Base-by-base conservation (phyloP, 306 rosid species). In the Oemleria cerasiformis region DNA sequence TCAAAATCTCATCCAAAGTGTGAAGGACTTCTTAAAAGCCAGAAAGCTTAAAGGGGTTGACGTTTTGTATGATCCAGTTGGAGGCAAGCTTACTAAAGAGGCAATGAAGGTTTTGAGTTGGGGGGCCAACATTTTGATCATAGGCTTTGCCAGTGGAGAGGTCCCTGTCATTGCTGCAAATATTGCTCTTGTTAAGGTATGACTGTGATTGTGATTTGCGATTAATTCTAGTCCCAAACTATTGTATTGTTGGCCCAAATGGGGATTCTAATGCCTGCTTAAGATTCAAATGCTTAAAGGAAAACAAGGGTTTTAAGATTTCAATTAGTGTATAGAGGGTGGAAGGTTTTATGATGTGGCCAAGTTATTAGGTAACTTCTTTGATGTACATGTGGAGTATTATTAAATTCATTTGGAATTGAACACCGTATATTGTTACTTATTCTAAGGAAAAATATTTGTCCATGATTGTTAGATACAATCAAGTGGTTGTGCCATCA, bases 71-170 rank as follows among this genome's bases (percentile, higher is more conserved):
- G 99, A 94, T 67, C 97, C 99, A 0, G 99, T 94, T 17, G 99
- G 97, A 72, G 99, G 99, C 72, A 87, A 91, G 86, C 83, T 87
- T 68, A 76, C 86, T 0, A 89, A 87, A 87, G 98, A 91, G 70
- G 60, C 83, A 9, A 51, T 91, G 89, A 85, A 76, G 82, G 87
- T 89, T 73, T 83, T 94, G 73, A 94, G 83, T 70, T 94, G 99
- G 99, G 94, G 97, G 19, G 96, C 97, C 17, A 55, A 86, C 65
- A 94, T 94, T 79, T 89, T 94, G 70, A 78, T 94, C 66, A 94
- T 94, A 53, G 99, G 99, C 72, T 94, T 94, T 67, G 97, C 99
- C 25, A 89, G 97, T 65, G 97, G 99, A 74, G 97, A 94, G 54
- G 40, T 89, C 73, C 99, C 99, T 70, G 84, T 89, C 75, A 89